Evolutionary conservation across 768 basidiomycete genomes (phyloP).

Genomic region (Lanmaoa pseudosensibilis): DNA sequence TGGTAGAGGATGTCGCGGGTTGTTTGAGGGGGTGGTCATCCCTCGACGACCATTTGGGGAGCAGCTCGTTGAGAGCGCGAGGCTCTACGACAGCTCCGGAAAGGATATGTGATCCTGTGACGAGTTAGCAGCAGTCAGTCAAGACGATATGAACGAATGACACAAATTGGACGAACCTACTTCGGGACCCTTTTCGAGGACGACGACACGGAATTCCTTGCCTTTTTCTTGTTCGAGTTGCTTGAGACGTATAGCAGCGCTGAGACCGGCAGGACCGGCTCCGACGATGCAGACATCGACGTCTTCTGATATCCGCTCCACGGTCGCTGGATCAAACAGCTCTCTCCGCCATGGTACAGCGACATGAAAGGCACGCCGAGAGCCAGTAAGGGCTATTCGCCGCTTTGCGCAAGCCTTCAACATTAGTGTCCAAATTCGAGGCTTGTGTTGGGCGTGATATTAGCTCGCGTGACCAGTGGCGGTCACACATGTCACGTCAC

Average conservation of each 20-base stretch:
- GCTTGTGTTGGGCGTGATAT: too few species aligned
- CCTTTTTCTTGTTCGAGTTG: slow-evolving; percentile 58
- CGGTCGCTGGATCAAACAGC: slow-evolving; percentile 51
- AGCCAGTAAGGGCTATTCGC: not conserved
- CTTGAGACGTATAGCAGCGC: slow-evolving; percentile 93
- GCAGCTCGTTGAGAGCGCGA: slow-evolving; percentile 82
- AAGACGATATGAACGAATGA: not conserved
- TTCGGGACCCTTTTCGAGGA: slow-evolving; percentile 94
- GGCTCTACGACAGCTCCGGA: slow-evolving; percentile 97
- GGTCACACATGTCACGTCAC: not conserved
- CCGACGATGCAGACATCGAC: slow-evolving; percentile 98
- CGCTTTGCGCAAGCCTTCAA: not conserved
- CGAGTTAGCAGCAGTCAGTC: not conserved
- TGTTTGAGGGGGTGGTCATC: slow-evolving; percentile 77
- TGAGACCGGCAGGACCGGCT: slow-evolving; percentile 91
- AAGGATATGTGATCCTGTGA: slow-evolving; percentile 84
- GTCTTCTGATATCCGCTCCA: slow-evolving; percentile 85
- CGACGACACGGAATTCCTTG: slow-evolving; percentile 83
- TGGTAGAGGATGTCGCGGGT: slow-evolving; percentile 71
- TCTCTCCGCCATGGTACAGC: slow-evolving; percentile 27
- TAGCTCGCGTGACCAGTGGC: not conserved
- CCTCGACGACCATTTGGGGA: slow-evolving; percentile 77
- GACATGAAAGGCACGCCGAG: slow-evolving; percentile 20
- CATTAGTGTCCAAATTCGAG: not conserved
- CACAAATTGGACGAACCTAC: slow-evolving; percentile 58